A percentile compares a stretch with the other conserved stretches of the same genome.
These are phyloP conservation scores for Verticillium nonalfalfae DNA, from an alignment of 2,329 filamentous ascomycete genomes.

Conservation along the genomic window DNA sequence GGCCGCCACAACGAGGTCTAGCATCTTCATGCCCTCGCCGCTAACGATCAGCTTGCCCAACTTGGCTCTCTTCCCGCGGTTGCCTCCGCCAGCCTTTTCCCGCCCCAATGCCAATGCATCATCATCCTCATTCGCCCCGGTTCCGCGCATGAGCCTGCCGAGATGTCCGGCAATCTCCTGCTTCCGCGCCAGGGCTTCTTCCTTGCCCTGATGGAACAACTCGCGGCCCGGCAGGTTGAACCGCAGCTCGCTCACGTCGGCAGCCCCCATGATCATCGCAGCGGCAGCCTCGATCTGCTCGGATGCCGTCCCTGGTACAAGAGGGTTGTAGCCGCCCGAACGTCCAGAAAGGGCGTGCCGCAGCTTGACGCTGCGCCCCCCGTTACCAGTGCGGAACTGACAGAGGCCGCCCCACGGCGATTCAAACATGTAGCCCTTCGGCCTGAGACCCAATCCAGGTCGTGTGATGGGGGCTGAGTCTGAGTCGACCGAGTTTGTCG, in stretches of 20 bases:
- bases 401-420: slow-evolving; percentile 87
- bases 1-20: slow-evolving; percentile 84
- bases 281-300: slow-evolving; percentile 22
- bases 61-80: slow-evolving; percentile 81
- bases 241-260: slow-evolving; percentile 71
- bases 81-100: slow-evolving; percentile 81
- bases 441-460: slow-evolving; percentile 40
- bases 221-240: slow-evolving; percentile 74
- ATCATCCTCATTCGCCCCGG: slow-evolving; percentile 25
- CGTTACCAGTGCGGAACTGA: slow-evolving; percentile 74
- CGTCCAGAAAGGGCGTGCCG: slow-evolving; percentile 56
- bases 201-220: slow-evolving; percentile 31
- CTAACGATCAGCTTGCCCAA: slow-evolving; percentile 88
- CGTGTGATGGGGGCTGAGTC: slow-evolving; percentile 30
- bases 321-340: background rate
- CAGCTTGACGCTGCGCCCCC: slow-evolving; percentile 69
- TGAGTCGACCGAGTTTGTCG: slow-evolving; percentile 20
- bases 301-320: background rate
- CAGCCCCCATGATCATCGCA: slow-evolving; percentile 21
- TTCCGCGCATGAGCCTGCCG: slow-evolving; percentile 8
- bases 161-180: slow-evolving; percentile 8
- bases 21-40: slow-evolving; percentile 88
- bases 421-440: slow-evolving; percentile 67
- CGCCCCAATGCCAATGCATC: slow-evolving; percentile 62
- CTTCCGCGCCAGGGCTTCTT: slow-evolving; percentile 16